A percentile compares a stretch with the other conserved stretches of the same genome.
phyloP scores from a whole-genome alignment of 2,329 filamentous ascomycete genomes.

The Ophiostoma australiae region DNA sequence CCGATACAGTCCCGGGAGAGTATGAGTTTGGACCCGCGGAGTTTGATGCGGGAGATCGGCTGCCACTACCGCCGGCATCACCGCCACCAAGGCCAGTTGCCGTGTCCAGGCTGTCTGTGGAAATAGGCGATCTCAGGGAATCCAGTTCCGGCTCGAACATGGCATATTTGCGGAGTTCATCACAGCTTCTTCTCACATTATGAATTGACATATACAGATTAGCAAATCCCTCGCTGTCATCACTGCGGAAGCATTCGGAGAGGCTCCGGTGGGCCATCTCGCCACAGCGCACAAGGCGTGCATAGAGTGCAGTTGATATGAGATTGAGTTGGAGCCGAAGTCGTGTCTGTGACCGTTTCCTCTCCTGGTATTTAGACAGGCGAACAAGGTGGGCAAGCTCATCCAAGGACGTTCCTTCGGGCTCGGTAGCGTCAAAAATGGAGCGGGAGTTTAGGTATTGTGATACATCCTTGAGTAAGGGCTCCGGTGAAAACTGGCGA shows the following conservation, averaged over 20 bases:
- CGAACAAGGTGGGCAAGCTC: conserved; percentile 75
- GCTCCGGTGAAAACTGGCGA: conserved; percentile 40
- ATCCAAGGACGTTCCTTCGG: conserved; percentile 64
- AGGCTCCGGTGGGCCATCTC: conserved; percentile 70
- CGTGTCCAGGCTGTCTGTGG: conserved; percentile 48
- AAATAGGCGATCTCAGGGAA: conserved; percentile 48
- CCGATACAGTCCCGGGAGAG: conserved; percentile 39
- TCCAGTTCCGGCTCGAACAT: conserved; percentile 69
- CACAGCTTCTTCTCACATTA: conserved; percentile 72
- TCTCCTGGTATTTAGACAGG: conserved; percentile 74
- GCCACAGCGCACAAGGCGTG: conserved; percentile 68
- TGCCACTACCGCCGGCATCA: not conserved
- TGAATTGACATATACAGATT: conserved; percentile 71
- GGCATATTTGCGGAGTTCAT: conserved; percentile 65
- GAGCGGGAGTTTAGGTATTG: conserved; percentile 60
- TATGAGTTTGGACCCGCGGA: not conserved
- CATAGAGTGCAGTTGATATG: conserved; percentile 68
- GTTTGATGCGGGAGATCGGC: not conserved
- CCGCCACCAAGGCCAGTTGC: conserved; percentile 33
- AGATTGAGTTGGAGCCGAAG: conserved; percentile 69
- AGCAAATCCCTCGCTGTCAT: conserved; percentile 73
- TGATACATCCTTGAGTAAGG: conserved; percentile 62
- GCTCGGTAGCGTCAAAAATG: conserved; percentile 44
- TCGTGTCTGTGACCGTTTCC: conserved; percentile 68
- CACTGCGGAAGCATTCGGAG: conserved; percentile 70